Evolutionary conservation across 805 yeast genomes (phyloP).

Genomic region (Yamadazyma scolyti): DNA sequence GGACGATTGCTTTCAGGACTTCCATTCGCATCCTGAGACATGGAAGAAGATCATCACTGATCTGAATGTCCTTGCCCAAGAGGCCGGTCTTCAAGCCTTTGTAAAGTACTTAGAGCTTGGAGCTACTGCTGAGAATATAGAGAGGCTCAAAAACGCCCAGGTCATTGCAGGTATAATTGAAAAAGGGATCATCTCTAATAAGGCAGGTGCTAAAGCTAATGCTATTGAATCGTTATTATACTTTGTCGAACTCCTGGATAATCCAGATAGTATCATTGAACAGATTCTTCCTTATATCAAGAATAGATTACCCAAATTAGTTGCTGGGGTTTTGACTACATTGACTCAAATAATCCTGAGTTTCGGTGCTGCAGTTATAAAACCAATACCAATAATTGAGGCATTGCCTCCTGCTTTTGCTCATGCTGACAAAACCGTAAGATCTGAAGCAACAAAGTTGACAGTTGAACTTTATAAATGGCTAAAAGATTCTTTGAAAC

Average conservation of each 20-base stretch:
- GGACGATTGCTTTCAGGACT: slow-evolving; percentile 53
- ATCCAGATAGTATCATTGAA: slow-evolving; percentile 65
- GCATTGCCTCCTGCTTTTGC: slow-evolving; percentile 65
- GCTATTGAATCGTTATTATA: slow-evolving; percentile 59
- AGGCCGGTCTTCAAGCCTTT: slow-evolving; percentile 63
- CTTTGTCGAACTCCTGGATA: slow-evolving; percentile 58
- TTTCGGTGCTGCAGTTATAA: slow-evolving; percentile 62
- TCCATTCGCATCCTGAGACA: slow-evolving; percentile 49
- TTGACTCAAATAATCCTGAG: slow-evolving; percentile 50
- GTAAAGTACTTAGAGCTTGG: slow-evolving; percentile 55
- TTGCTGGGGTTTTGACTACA: slow-evolving; percentile 62
- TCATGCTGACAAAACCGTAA: slow-evolving; percentile 83
- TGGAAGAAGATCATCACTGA: slow-evolving; percentile 65
- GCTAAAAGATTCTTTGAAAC: slow-evolving; percentile 63
- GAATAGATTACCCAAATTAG: slow-evolving; percentile 72
- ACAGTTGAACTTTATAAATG: slow-evolving; percentile 69
- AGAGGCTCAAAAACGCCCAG: slow-evolving; percentile 36
- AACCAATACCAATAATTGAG: slow-evolving; percentile 56
- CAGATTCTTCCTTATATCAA: slow-evolving; percentile 57
- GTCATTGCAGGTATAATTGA: slow-evolving; percentile 61
- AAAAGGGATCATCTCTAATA: slow-evolving; percentile 73
- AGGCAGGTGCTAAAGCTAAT: slow-evolving; percentile 69
- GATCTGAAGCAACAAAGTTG: slow-evolving; percentile 70
- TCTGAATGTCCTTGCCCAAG: slow-evolving; percentile 88
- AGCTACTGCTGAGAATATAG: slow-evolving; percentile 38